Evolutionary conservation across 495 filamentous ascomycete genomes (phyloP), one percentile per base, ranked within the genome.

Genomic region (Penicillium verhagenii): DNA sequence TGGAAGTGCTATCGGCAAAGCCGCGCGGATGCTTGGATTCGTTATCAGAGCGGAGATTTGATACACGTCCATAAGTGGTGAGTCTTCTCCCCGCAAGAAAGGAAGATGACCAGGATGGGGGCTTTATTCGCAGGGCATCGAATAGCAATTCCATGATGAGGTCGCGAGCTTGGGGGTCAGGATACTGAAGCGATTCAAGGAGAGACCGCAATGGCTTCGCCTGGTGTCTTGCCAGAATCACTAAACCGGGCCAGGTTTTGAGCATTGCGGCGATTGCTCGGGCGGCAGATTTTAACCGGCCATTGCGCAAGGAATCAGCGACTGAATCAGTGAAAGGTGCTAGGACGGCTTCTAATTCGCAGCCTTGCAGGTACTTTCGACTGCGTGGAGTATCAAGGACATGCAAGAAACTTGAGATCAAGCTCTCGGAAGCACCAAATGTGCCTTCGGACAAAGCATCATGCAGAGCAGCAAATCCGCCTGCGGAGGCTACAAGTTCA

Each of bases 71-170:
- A 68, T 97, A 97, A 0, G 91, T 97, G 14, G 94, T 98, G 29
- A 97, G 81, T 50, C 95, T 79, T 58, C 94, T 82, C 6, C 95
- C 94, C 33, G 95, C 94, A 42, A 98, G 81, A 64, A 96, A 98
- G 18, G 91, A 95, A 1, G 91, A 91, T 23, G 93, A 93, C 95
- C 95, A 98, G 1, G 91, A 93, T 6, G 94, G 94, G 19, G 92
- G 86, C 63, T 96, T 97, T 66, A 98, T 96, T 39, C 91, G 86
- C 54, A 98, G 79, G 20, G 97, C 83, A 53, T 92, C 91, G 68
- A 93, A 96, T 38, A 98, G 72, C 6, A 98, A 75, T 61, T 97
- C 94, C 57, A 97, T 75, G 39, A 97, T 80, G 21, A 75, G 69
- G 73, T 88, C 73, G 77, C 88, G 61, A 76, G 84, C 64, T n/a